A percentile compares a stretch with the other conserved stretches of the same genome.
Evolutionary conservation across 495 filamentous ascomycete genomes (phyloP).

Genomic region (Astrothelium subdiscretum): DNA sequence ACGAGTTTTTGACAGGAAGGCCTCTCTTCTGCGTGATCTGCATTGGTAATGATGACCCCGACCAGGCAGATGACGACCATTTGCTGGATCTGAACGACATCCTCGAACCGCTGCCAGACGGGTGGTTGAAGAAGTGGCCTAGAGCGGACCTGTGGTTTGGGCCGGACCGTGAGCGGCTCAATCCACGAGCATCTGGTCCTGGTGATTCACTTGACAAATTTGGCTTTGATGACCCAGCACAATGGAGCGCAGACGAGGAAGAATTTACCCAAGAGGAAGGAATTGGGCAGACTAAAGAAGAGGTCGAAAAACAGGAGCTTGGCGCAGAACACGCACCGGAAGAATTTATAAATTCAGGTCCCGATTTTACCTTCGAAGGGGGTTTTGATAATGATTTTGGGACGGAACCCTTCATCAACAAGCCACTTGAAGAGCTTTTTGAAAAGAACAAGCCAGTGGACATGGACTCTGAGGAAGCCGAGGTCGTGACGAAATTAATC

Average conservation of each 20-base stretch:
- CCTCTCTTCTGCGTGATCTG: background rate
- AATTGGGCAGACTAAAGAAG: background rate
- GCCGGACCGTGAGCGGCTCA: background rate
- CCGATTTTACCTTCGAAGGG: background rate
- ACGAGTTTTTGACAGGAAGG: background rate
- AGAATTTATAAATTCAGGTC: no score
- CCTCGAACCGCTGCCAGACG: background rate
- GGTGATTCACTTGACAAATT: background rate
- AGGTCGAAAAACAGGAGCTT: background rate
- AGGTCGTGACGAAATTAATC: constrained; percentile 21
- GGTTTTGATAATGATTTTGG: background rate
- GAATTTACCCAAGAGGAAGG: background rate
- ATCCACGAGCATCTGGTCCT: background rate
- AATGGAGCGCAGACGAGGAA: background rate
- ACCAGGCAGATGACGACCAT: background rate
- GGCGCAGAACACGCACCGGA: no score
- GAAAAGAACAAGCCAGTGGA: constrained; percentile 8
- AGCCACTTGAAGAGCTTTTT: background rate
- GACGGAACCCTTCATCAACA: background rate
- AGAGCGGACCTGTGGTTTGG: background rate
- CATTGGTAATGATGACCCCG: background rate
- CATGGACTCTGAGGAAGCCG: constrained; percentile 22
- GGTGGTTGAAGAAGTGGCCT: background rate
- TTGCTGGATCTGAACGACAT: background rate
- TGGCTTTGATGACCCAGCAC: background rate